Evolutionary conservation across 108 stramenopile genomes (phyloP).

Genomic region (Fistulifera pelliculosa): DNA sequence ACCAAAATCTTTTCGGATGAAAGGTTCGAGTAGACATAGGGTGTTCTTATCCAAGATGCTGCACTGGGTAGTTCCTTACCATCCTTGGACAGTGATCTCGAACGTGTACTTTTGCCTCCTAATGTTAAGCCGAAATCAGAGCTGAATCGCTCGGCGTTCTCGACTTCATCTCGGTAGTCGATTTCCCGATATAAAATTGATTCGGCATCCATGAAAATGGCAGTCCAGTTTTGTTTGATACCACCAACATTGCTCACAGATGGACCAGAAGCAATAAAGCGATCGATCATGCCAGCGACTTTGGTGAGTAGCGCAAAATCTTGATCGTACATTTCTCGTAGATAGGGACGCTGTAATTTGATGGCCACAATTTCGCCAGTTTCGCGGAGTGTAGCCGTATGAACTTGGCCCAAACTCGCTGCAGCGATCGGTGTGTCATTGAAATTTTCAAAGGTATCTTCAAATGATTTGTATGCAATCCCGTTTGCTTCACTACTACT

Average conservation of each 20-base stretch:
- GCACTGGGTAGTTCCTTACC: slow-evolving; percentile 55
- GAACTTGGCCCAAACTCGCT: slow-evolving; percentile 88
- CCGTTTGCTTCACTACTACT: slow-evolving; percentile 18
- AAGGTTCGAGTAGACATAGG: slow-evolving; percentile 57
- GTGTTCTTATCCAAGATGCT: slow-evolving; percentile 68
- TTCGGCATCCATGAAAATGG: slow-evolving; percentile 86
- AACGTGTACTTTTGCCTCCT: slow-evolving; percentile 37
- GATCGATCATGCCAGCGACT: slow-evolving; percentile 63
- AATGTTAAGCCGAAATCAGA: slow-evolving; percentile 77
- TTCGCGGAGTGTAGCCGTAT: slow-evolving; percentile 59
- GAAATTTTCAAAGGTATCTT: slow-evolving; percentile 63
- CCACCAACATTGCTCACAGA: slow-evolving; percentile 46
- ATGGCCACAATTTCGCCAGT: slow-evolving; percentile 69
- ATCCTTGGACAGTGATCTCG: slow-evolving; percentile 42
- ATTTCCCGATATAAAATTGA: slow-evolving; percentile 90
- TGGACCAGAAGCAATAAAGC: slow-evolving; percentile 26
- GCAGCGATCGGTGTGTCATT: slow-evolving; percentile 83
- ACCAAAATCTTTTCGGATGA: slow-evolving; percentile 61
- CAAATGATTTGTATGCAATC: slow-evolving; percentile 25
- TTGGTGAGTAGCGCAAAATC: slow-evolving; percentile 80
- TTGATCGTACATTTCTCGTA: slow-evolving; percentile 83
- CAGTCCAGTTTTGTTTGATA: slow-evolving; percentile 67
- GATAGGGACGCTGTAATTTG: slow-evolving; percentile 81
- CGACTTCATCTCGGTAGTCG: slow-evolving; percentile 91
- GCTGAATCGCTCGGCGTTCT: slow-evolving; percentile 77